Conservation (phyloP, 2,329 filamentous ascomycete genomes). For the Lithohypha guttulata region DNA sequence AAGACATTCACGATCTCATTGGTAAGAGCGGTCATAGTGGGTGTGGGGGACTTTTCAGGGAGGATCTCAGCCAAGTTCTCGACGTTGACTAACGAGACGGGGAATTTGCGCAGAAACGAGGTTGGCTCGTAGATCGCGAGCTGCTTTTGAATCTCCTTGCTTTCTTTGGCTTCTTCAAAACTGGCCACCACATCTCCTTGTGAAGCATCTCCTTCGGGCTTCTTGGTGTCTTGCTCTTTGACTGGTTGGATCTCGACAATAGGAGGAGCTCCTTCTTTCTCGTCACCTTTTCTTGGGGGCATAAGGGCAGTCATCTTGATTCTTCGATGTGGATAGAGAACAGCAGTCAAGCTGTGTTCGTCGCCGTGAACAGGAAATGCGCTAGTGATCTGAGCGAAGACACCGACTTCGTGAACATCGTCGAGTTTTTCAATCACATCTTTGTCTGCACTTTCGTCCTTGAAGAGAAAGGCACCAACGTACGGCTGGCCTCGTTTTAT, state of each 20-base stretch:
- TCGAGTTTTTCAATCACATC: slow-evolving; percentile 83
- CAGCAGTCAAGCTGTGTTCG: slow-evolving; percentile 75
- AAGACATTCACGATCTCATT: slow-evolving; percentile 99
- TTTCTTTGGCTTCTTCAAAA: slow-evolving; percentile 73
- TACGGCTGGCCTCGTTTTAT: slow-evolving; percentile 96
- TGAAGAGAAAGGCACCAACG: slow-evolving; percentile 91
- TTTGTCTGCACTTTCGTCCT: slow-evolving; percentile 86
- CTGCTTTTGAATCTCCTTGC: slow-evolving; percentile 41
- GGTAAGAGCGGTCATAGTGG: slow-evolving; percentile 79
- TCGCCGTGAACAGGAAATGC: slow-evolving; percentile 85
- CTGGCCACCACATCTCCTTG: slow-evolving; percentile 93
- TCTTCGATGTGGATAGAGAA: slow-evolving; percentile 88
- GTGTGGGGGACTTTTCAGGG: slow-evolving; percentile 80
- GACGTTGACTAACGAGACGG: slow-evolving; percentile 88
- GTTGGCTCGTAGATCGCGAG: slow-evolving; percentile 67
- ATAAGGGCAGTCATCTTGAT: slow-evolving; percentile 82
- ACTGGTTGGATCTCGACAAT: slow-evolving; percentile 31
- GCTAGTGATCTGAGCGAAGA: slow-evolving; percentile 96
- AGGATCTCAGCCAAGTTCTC: slow-evolving; percentile 85
- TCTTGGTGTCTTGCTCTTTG: slow-evolving; percentile 41
- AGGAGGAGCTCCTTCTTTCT: slow-evolving; percentile 27
- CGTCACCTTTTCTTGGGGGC: slow-evolving; percentile 43
- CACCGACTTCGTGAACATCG: slow-evolving; percentile 90
- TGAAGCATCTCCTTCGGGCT: slow-evolving; percentile 45
- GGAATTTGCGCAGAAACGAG: slow-evolving; percentile 80